Conservation (phyloP, 2,329 filamentous ascomycete genomes). For the Cladosporium sp. region DNA sequence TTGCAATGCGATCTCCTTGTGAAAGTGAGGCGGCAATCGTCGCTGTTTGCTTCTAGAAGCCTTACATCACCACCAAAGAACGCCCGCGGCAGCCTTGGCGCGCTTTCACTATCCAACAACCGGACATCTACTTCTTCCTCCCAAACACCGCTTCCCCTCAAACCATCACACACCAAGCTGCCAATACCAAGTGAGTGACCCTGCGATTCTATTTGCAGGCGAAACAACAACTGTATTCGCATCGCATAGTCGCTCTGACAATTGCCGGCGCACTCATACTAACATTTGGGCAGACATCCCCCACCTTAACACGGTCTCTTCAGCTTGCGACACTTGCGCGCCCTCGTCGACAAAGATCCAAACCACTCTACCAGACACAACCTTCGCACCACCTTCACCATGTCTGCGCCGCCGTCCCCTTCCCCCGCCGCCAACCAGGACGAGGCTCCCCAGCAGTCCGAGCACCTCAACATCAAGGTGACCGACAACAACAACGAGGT, state of each 20-base stretch:
- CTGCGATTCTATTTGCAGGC: background rate
- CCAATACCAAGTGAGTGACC: background rate
- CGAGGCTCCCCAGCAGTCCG: conserved; percentile 54
- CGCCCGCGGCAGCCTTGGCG: conserved; percentile 7
- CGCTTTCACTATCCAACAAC: background rate
- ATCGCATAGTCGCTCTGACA: background rate
- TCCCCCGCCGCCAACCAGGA: conserved; percentile 41
- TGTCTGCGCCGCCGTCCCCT: conserved; percentile 47
- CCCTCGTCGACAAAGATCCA: background rate
- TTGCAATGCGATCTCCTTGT: background rate
- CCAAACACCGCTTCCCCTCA: background rate
- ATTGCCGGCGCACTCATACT: background rate
- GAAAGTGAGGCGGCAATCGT: background rate
- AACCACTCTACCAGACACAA: background rate
- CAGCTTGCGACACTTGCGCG: background rate
- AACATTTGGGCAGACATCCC: background rate
- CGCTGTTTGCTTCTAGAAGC: background rate
- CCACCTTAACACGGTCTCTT: background rate
- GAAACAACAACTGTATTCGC: background rate
- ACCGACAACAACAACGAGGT: conserved; percentile 99
- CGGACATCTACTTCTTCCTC: background rate
- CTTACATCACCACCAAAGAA: conserved; percentile 11
- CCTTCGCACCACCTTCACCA: conserved; percentile 41
- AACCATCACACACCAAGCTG: background rate
- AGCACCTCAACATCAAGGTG: conserved; percentile 98